These are phyloP conservation scores for Cornus controversa DNA, from an alignment of 148 eudicot species.

Conservation along the genomic window DNA sequence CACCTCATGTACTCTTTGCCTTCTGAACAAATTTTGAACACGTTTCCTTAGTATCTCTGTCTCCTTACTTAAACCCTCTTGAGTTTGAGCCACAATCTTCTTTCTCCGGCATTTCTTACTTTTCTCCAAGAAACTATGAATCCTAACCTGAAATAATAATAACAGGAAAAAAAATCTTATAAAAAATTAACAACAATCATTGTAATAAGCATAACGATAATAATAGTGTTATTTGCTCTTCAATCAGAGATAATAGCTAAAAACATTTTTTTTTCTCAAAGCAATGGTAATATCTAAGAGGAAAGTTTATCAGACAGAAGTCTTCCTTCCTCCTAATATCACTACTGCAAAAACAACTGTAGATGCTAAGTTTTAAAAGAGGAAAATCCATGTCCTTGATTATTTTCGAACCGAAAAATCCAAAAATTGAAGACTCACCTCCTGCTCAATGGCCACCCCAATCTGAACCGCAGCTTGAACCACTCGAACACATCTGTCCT, in stretches of 20 bases:
- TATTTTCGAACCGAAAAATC: too few species aligned
- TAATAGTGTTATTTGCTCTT: neutral
- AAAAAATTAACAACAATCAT: neutral
- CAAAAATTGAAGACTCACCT: conserved; percentile 39
- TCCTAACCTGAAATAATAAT: conserved; percentile 51
- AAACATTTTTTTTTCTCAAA: too few species aligned
- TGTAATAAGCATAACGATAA: neutral
- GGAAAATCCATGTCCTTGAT: too few species aligned
- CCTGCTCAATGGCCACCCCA: conserved; percentile 80
- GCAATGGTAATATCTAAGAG: neutral
- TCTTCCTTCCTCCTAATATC: neutral
- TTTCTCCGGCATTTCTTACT: conserved; percentile 44
- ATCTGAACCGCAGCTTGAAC: conserved; percentile 78
- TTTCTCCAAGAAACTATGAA: conserved; percentile 78
- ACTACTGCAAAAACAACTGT: too few species aligned
- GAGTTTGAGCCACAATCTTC: conserved; percentile 35
- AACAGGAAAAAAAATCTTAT: neutral
- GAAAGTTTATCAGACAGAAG: neutral
- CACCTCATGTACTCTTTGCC: conserved; percentile 54
- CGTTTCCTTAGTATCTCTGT: conserved; percentile 60
- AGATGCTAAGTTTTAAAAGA: too few species aligned
- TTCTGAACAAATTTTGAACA: conserved; percentile 68
- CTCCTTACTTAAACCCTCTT: conserved; percentile 50
- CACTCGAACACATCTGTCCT: conserved; percentile 55
- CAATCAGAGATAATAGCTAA: neutral